These are phyloP conservation scores for Gamsiella multidivaricata DNA, from an alignment of 192 early-diverging fungal species.

Conservation along the genomic window DNA sequence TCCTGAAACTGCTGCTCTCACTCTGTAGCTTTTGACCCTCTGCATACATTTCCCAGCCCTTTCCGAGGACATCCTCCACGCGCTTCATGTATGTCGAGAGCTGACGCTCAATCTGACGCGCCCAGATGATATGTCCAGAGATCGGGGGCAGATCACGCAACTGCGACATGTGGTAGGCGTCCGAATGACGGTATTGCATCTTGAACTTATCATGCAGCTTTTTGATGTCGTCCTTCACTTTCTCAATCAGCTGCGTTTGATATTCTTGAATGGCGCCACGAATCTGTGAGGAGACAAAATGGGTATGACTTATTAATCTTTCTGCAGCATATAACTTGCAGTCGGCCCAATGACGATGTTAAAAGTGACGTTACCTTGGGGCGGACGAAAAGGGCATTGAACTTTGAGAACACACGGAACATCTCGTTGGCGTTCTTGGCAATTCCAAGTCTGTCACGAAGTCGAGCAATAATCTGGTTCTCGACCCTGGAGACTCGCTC, in stretches of 20 bases:
- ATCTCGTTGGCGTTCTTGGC: slow-evolving; percentile 98
- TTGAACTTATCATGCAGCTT: slow-evolving; percentile 97
- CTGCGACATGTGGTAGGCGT: slow-evolving; percentile 89
- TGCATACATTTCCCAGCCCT: slow-evolving; percentile 96
- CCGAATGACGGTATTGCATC: slow-evolving; percentile 87
- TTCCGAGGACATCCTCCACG: slow-evolving; percentile 97
- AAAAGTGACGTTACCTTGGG: slow-evolving; percentile 74
- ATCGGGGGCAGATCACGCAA: slow-evolving; percentile 94
- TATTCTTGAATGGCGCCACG: slow-evolving; percentile 99
- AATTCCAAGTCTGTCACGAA: slow-evolving; percentile 91
- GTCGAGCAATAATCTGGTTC: slow-evolving; percentile 94
- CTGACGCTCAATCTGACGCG: slow-evolving; percentile 97
- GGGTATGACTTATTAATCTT: not conserved
- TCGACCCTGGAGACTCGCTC: slow-evolving; percentile 95
- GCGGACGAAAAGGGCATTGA: slow-evolving; percentile 99
- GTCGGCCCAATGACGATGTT: not conserved
- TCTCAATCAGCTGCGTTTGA: slow-evolving; percentile 97
- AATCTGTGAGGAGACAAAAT: slow-evolving; percentile 65
- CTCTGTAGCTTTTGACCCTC: slow-evolving; percentile 94
- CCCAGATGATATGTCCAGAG: slow-evolving; percentile 96
- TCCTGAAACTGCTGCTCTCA: slow-evolving; percentile 90
- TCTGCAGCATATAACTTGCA: too few relatives aligned
- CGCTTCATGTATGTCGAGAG: slow-evolving; percentile 95
- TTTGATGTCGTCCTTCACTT: slow-evolving; percentile 97
- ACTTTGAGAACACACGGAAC: slow-evolving; percentile 99